Conservation (phyloP, 176 grass and related monocot genomes). For the Oryza officinalis region DNA sequence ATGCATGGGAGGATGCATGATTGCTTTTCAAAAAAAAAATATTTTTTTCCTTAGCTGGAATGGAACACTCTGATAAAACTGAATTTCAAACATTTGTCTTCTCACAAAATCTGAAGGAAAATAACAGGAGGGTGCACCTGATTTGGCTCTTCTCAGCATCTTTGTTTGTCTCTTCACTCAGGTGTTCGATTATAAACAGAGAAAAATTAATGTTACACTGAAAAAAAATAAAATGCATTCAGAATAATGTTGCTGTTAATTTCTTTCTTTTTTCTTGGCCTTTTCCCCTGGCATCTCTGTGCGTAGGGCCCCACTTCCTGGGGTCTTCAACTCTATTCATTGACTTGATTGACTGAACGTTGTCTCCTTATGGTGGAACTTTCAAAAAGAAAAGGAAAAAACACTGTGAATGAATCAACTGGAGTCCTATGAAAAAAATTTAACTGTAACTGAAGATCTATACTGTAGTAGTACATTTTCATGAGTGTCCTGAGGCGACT, state of each 20-base stretch:
- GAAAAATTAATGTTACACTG: neutral
- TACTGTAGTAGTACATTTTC: neutral
- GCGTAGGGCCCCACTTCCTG: neutral
- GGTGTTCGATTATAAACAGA: neutral
- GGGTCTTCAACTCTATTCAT: neutral
- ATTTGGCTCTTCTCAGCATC: neutral
- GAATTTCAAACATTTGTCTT: no score
- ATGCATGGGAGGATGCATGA: conserved; percentile 1
- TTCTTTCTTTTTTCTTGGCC: neutral
- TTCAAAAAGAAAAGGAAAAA: neutral
- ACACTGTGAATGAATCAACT: neutral
- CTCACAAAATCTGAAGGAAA: neutral
- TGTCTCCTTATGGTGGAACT: conserved; percentile 12
- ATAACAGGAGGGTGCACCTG: neutral
- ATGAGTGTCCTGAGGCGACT: neutral
- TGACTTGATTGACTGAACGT: conserved; percentile 30
- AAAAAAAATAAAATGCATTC: neutral
- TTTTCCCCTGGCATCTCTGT: neutral
- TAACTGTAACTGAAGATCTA: neutral
- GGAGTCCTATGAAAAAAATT: neutral
- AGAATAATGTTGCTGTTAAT: conserved; percentile 5
- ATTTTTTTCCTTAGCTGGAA: neutral
- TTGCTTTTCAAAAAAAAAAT: neutral
- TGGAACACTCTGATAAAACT: no score
- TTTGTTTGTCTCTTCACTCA: conserved; percentile 3